Conservation (phyloP, 1,284 basidiomycete genomes). For the Ganoderma multipileum region DNA sequence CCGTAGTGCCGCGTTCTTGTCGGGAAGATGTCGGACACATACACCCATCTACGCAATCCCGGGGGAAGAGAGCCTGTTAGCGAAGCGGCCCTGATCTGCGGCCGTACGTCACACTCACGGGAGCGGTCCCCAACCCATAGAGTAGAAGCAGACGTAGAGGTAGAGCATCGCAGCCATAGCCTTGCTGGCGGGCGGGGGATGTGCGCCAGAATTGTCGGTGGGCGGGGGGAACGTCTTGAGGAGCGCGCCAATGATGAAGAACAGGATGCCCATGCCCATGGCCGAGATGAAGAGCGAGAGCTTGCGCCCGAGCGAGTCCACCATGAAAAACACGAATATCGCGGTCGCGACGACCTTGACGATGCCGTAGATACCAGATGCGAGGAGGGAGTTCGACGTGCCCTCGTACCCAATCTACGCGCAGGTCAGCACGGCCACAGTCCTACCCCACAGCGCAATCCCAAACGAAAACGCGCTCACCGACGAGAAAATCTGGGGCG, state of each 20-base stretch:
- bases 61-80: neutral
- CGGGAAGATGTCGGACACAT: constrained; percentile 84
- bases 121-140: constrained; percentile 55
- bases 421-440: constrained; percentile 13
- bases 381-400: constrained; percentile 68
- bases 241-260: constrained; percentile 76
- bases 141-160: constrained; percentile 80
- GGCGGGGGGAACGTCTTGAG: constrained; percentile 76
- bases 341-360: constrained; percentile 77
- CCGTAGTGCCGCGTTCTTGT: constrained; percentile 83
- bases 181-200: constrained; percentile 57
- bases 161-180: constrained; percentile 82
- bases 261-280: constrained; percentile 61
- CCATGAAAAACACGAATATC: constrained; percentile 65
- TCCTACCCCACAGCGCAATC: no score
- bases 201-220: constrained; percentile 31
- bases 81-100: neutral
- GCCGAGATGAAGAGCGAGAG: constrained; percentile 70
- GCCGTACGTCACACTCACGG: constrained; percentile 27
- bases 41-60: constrained; percentile 59
- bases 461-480: constrained; percentile 45
- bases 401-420: constrained; percentile 69
- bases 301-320: constrained; percentile 63
- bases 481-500: constrained; percentile 75
- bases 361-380: constrained; percentile 85